Evolutionary conservation across 805 yeast species (phyloP).

Genomic region (Sporopachydermia lactativora): DNA sequence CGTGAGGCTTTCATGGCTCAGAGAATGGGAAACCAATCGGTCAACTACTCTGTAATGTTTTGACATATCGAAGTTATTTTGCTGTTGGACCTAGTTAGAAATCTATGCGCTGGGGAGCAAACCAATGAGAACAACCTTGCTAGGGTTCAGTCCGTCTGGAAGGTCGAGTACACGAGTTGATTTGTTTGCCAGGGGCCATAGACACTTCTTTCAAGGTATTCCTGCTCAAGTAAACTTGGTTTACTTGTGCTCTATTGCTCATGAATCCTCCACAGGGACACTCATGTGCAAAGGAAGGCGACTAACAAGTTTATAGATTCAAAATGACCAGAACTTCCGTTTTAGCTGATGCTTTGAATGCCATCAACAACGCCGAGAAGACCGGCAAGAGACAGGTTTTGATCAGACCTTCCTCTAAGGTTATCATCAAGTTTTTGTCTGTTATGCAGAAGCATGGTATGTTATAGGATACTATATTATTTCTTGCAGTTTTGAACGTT

Average conservation of each 20-base stretch:
- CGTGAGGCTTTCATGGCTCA: no score
- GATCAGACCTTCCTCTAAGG: slow-evolving; percentile 97
- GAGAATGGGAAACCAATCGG: no score
- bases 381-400: slow-evolving; percentile 98
- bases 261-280: not conserved
- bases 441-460: slow-evolving; percentile 96
- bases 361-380: slow-evolving; percentile 98
- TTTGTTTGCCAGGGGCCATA: not conserved
- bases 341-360: slow-evolving; percentile 96
- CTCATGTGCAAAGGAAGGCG: not conserved
- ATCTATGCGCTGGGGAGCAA: not conserved
- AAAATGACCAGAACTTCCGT: slow-evolving; percentile 96
- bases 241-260: not conserved
- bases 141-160: slow-evolving; percentile 1
- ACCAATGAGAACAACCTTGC: not conserved
- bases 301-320: slow-evolving; percentile 4
- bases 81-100: no score
- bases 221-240: not conserved
- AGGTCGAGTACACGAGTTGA: not conserved
- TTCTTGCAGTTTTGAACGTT: not conserved
- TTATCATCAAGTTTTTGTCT: slow-evolving; percentile 89
- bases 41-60: no score
- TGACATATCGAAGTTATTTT: no score
- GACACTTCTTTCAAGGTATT: no score
- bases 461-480: slow-evolving; percentile 18